Base-by-base conservation (phyloP, 2,329 filamentous ascomycete species). In the Fusarium sp. region DNA sequence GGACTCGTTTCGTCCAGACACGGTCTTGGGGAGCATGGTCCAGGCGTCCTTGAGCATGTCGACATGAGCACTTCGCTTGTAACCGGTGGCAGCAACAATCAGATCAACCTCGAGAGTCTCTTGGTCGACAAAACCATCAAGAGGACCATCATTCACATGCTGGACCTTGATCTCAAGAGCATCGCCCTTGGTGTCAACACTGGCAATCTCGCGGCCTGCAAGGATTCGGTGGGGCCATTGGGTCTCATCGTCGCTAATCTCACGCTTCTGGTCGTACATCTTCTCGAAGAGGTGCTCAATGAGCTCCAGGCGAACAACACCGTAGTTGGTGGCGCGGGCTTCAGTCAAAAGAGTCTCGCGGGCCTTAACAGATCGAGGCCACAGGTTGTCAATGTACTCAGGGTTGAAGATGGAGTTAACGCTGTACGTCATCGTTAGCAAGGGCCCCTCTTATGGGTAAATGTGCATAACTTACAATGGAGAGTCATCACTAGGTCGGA, bases 371-470 rank as follows among this genome's bases (percentile, higher is more conserved):
- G 91, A 84, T 70, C 91, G 89, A 48, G 87, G 83, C 82, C 90
- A 98, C 72, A 97, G 88, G 43, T 85, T 84, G 77, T 97, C 92
- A 29, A 97, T 90, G 63, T 91, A 92, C 33, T 91, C 89, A 2
- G 95, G 95, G 82, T 98, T 94, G 84, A 98, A 98, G 77, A 98
- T 93, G 75, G 96, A 94, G 80, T 98, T 98, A 74, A 98, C 94
- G 75, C 92, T 94, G 68, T 48, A 23, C 35, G n/a, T 57, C 6
- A n/a, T 38, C 0, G 57, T 83, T 70, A 83, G 71, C 18, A 60
- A 39, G 16, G 15, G 15, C 6, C 20, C 15, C 4, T 21, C 46
- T 18, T 13, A 8, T 15, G 29, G 11, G 20, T 9, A 33, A 5
- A 15, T 33, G 13, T 28, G 29, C 5, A 18, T 47, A 33, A 86